These are phyloP conservation scores for Yarrowia sp. DNA, from an alignment of 805 yeast genomes.

Conservation along the genomic window DNA sequence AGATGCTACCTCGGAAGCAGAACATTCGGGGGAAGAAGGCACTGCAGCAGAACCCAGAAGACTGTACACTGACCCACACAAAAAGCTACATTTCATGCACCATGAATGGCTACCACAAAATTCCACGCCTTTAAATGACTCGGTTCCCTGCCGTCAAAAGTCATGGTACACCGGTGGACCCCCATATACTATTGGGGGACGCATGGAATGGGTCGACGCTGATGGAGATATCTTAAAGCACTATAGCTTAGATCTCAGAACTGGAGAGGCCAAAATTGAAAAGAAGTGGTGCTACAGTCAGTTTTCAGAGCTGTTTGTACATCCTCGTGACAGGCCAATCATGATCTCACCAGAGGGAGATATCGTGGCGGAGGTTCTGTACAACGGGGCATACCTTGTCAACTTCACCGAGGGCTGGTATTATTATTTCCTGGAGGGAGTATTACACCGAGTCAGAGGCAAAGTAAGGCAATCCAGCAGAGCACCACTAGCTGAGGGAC, in stretches of 20 bases:
- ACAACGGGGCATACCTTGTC: not conserved
- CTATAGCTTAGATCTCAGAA: not conserved
- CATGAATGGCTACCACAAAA: not conserved
- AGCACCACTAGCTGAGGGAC: not conserved
- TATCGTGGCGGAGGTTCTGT: not conserved
- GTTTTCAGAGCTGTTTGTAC: not conserved
- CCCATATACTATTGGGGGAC: not conserved
- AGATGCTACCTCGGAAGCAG: too few relatives aligned
- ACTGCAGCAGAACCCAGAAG: not conserved
- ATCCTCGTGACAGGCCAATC: not conserved
- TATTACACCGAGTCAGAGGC: not conserved
- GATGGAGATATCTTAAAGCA: not conserved
- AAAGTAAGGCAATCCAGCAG: not conserved
- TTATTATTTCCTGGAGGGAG: not conserved
- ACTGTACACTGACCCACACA: not conserved
- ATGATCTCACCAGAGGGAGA: slow-evolving; percentile 4
- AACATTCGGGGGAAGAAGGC: not conserved
- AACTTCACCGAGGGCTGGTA: not conserved
- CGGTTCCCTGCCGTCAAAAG: not conserved
- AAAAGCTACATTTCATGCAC: not conserved
- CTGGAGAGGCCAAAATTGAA: not conserved
- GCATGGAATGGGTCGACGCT: not conserved
- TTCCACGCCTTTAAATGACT: not conserved
- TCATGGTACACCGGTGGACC: slow-evolving; percentile 2
- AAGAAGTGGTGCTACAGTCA: not conserved